phyloP scores from a whole-genome alignment of 306 rosid species.

The Medicago arabica region DNA sequence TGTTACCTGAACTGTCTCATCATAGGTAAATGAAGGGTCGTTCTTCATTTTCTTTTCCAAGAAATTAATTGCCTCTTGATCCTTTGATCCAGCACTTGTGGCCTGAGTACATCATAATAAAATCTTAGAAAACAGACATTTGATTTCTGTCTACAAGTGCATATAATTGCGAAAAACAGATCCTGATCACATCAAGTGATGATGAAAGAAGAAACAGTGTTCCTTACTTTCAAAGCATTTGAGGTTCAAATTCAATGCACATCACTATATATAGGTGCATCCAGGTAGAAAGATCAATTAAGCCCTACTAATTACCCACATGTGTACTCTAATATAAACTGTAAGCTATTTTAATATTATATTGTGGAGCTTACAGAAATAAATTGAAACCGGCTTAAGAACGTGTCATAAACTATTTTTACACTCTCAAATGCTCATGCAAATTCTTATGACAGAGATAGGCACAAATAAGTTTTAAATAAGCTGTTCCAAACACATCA shows the following conservation, averaged over 20 bases:
- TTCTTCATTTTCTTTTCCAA: slow-evolving; percentile 99
- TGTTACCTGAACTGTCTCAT: slow-evolving; percentile 96
- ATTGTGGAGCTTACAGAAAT: too few relatives aligned
- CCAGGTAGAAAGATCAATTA: background rate
- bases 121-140: slow-evolving; percentile 32
- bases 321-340: background rate
- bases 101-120: slow-evolving; percentile 64
- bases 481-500: too few relatives aligned
- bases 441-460: too few relatives aligned
- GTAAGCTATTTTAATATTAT: too few relatives aligned
- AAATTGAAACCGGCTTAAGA: too few relatives aligned
- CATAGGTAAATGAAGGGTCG: slow-evolving; percentile 90
- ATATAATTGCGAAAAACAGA: slow-evolving; percentile 14
- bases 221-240: background rate
- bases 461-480: too few relatives aligned
- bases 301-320: background rate
- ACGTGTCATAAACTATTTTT: too few relatives aligned
- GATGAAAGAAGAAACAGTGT: slow-evolving; percentile 21
- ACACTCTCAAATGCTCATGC: too few relatives aligned
- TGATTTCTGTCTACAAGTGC: slow-evolving; percentile 7
- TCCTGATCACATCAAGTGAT: background rate
- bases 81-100: slow-evolving; percentile 96
- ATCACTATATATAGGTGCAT: background rate
- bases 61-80: slow-evolving; percentile 98
- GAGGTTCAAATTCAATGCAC: slow-evolving; percentile 18